phyloP scores from a whole-genome alignment of 257 asterid species.

The Ehretia macrophylla region DNA sequence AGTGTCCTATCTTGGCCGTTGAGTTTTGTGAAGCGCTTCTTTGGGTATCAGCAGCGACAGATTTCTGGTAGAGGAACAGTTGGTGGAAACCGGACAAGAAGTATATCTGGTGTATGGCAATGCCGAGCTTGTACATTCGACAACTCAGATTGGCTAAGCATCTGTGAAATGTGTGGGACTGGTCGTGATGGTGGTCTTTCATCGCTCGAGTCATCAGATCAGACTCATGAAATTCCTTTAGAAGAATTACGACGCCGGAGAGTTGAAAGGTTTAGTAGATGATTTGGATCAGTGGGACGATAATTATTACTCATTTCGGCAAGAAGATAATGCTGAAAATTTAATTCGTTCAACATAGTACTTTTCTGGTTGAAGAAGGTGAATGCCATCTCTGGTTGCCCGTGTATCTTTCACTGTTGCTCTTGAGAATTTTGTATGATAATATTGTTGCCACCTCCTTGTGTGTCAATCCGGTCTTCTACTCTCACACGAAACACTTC shows the following conservation, averaged over 20 bases:
- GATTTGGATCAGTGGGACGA: slow-evolving; percentile 1
- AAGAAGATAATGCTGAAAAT: too few relatives aligned
- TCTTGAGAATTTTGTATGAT: too few relatives aligned
- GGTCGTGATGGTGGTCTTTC: slow-evolving; percentile 20
- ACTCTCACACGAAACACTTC: too few relatives aligned
- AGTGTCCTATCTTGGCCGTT: slow-evolving; percentile 56
- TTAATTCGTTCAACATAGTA: too few relatives aligned
- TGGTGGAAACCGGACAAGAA: slow-evolving; percentile 24
- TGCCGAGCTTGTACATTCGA: slow-evolving; percentile 75
- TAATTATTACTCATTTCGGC: too few relatives aligned
- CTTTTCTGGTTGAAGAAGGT: too few relatives aligned
- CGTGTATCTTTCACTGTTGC: too few relatives aligned
- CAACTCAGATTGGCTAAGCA: slow-evolving; percentile 37
- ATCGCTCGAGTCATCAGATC: slow-evolving; percentile 8
- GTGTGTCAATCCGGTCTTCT: too few relatives aligned
- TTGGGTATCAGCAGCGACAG: slow-evolving; percentile 24
- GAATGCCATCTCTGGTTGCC: too few relatives aligned
- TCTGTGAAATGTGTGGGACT: slow-evolving; percentile 76
- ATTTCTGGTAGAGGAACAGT: slow-evolving; percentile 52
- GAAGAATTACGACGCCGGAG: slow-evolving; percentile 71
- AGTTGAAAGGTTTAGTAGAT: slow-evolving; percentile 51
- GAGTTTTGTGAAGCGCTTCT: slow-evolving; percentile 26
- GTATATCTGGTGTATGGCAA: slow-evolving; percentile 47
- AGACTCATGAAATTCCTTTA: slow-evolving; percentile 28
- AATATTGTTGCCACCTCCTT: too few relatives aligned